Base-by-base conservation (phyloP, 1,284 basidiomycete genomes). In the Schizophyllum commune region DNA sequence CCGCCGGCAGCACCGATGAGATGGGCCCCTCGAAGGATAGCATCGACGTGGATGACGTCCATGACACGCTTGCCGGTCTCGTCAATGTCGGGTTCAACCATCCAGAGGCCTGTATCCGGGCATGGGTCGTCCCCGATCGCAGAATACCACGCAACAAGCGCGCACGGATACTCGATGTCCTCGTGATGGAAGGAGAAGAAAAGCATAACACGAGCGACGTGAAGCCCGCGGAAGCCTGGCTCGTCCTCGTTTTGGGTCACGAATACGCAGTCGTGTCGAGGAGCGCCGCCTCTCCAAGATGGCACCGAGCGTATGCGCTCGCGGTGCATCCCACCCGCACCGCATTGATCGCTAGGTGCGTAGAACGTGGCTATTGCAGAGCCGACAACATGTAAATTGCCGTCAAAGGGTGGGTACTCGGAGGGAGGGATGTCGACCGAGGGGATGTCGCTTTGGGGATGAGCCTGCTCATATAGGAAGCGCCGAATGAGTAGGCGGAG, bases 281-380 rank as follows among this genome's bases (percentile, higher is more conserved):
- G 54, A 15, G 53, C 47, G 1, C 58, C 58, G 19, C 34, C 47
- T 3, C 60, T 15, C 67, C 67, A 68, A 0, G 54, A 56, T 3
- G 60, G 64, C 8, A 58, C 60, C 0, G 66, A 54, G 15, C 63
- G 63, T 32, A 68, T 68, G 1, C 61, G 64, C 32, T 68, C 67
- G 2, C 57, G 58, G 3, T 39, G 61, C 64, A 65, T 64, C 4
- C 67, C 62, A 0, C 61, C 47, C 2, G 65, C 39, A 0, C 66
- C 63, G 2, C 61, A 65, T 7, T 22, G 39, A 60, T 68, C 64
- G 27, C 66, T 66, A 1, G 66, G 65, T 0, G 65, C 61, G 32
- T 63, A 65, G 33, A 65, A 68, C 1, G 56, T 51, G 1, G 62
- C 62, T 0, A 32, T 52, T 58, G 0, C 61, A 57, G 22, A 61